Evolutionary conservation across 257 asterid genomes (phyloP).

Genomic region (Solanum dulcamara): DNA sequence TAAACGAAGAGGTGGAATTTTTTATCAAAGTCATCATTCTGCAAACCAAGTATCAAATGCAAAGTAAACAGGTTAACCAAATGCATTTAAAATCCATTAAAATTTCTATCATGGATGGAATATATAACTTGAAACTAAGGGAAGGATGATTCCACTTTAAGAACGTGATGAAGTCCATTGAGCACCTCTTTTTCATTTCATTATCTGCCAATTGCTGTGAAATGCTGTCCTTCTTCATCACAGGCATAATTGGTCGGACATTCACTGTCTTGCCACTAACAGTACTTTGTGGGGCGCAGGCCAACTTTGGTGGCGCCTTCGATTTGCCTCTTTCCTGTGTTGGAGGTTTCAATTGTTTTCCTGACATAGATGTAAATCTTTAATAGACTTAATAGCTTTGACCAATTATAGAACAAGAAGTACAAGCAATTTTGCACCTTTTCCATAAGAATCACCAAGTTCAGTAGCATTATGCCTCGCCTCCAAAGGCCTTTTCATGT

Average conservation of each 20-base stretch:
- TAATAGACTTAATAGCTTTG: background rate
- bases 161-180: slow-evolving; percentile 10
- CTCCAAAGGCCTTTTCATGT: slow-evolving; percentile 7
- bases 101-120: background rate
- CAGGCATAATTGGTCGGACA: background rate
- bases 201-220: slow-evolving; percentile 9
- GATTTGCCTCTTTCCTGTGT: slow-evolving; percentile 11
- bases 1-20: slow-evolving; percentile 19
- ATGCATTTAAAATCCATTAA: background rate
- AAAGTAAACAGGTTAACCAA: background rate
- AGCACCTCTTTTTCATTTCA: slow-evolving; percentile 38
- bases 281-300: slow-evolving; percentile 7
- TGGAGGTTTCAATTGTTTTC: slow-evolving; percentile 19
- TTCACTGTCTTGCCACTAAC: slow-evolving; percentile 3
- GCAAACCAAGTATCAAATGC: slow-evolving; percentile 9
- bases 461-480: background rate
- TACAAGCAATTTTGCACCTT: slow-evolving; percentile 5
- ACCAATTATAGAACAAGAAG: slow-evolving; percentile 9
- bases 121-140: slow-evolving; percentile 2
- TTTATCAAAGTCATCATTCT: slow-evolving; percentile 35
- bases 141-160: background rate
- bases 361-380: slow-evolving; percentile 6
- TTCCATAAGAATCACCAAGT: slow-evolving; percentile 11
- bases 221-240: background rate
- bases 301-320: background rate